Evolutionary conservation across 2,329 filamentous ascomycete genomes (phyloP), one percentile per base, ranked within the genome.

Genomic region (Fusarium bulbicola): DNA sequence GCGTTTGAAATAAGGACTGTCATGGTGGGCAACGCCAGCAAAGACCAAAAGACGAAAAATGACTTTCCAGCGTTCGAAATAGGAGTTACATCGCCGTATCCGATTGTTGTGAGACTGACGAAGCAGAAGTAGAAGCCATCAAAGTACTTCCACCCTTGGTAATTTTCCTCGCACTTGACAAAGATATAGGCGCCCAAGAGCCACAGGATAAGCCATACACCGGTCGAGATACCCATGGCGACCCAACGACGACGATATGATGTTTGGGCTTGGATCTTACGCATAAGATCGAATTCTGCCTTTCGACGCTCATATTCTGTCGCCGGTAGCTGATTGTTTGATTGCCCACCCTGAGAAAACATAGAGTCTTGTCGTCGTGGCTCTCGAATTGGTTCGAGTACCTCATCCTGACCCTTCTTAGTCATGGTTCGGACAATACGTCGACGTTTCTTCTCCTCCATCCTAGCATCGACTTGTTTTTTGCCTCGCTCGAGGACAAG

Each of bases 41-140:
- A 81, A 20, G 92, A 93, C 95, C 95, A 98, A 63, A 97, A 91
- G n/a, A 98, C 93, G 77, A 97, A 98, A 80, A 97, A 97, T 0
- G 93, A 90, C 61, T 93, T 91, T 3, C 93, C 94, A 0, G 91
- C 88, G 72, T 95, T 95, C 5, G 92, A 93, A n/a, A 90, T 85
- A 0, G 94, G 94, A 3, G 91, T 90, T 10, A 92, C 81, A 73
- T 97, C 94, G 7, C 95, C 95, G 76, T 97, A 97, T 2, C 95
- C 95, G 42, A 97, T 93, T 0, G 95, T 97, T 5, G 95, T 86
- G 30, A 97, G 88, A 6, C 91, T 92, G 39, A 94, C 90, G 80
- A 96, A 98, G 74, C 91, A 91, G 79, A 97, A 97, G 82, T 97
- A 97, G 47, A 98, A 86, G 0, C 91, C 89, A 63, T 95, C 85